These are phyloP conservation scores for Hypoxylon fragiforme DNA, from an alignment of 495 filamentous ascomycete species.

Conservation along the genomic window DNA sequence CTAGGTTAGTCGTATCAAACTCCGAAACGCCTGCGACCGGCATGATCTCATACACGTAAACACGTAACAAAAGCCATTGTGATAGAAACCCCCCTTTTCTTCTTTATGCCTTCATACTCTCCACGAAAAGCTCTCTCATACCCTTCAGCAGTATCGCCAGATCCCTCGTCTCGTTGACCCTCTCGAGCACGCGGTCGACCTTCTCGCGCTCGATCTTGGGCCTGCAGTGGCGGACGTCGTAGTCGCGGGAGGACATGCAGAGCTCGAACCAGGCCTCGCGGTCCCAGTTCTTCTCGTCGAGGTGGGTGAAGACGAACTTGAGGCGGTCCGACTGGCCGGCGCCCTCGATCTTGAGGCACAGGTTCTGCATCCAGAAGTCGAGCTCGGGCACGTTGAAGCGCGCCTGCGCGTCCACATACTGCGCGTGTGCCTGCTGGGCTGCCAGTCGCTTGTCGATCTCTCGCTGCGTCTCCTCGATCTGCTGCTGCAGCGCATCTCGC, in stretches of 20 bases:
- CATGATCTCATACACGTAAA: no score
- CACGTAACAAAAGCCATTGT: neutral
- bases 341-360: conserved; percentile 88
- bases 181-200: conserved; percentile 72
- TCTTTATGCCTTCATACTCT: conserved; percentile 56
- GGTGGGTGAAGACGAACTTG: conserved; percentile 88
- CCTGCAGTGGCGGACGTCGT: conserved; percentile 73
- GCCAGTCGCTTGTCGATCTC: conserved; percentile 59
- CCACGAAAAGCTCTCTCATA: conserved; percentile 85
- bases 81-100: neutral
- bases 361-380: conserved; percentile 90
- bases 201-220: conserved; percentile 78
- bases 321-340: conserved; percentile 80
- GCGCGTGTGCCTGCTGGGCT: conserved; percentile 54
- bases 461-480: conserved; percentile 78
- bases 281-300: conserved; percentile 86
- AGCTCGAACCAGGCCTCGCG: conserved; percentile 93
- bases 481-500: conserved; percentile 71
- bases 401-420: conserved; percentile 74
- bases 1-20: conserved; percentile 8
- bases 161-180: conserved; percentile 81
- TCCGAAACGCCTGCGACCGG: conserved; percentile 5
- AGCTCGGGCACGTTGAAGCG: conserved; percentile 88
- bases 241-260: conserved; percentile 76
- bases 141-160: conserved; percentile 81